Evolutionary conservation across 2,329 filamentous ascomycete species (phyloP).

Genomic region (Cladosporium sp.): DNA sequence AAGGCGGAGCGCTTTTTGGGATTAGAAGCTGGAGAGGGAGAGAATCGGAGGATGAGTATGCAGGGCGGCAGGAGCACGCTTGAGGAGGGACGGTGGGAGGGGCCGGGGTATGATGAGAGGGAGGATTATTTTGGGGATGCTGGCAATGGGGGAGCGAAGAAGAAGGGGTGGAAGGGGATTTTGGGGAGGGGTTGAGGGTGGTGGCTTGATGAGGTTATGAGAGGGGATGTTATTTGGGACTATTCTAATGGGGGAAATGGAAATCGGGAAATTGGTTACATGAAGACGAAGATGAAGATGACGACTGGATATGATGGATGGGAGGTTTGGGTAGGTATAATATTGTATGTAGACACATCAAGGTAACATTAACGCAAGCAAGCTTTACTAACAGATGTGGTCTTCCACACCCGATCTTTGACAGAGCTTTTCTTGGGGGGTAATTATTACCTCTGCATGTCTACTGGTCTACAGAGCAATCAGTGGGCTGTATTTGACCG

Average conservation of each 20-base stretch:
- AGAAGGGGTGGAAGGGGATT: slow-evolving; percentile 32
- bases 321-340: background rate
- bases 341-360: background rate
- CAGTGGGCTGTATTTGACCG: no score
- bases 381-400: background rate
- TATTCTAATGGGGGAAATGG: no score
- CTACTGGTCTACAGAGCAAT: no score
- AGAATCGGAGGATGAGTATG: slow-evolving; percentile 19
- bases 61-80: slow-evolving; percentile 17
- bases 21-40: slow-evolving; percentile 24
- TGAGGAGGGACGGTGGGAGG: slow-evolving; percentile 21
- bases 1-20: slow-evolving; percentile 38
- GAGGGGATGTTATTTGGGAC: no score
- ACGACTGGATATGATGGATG: background rate
- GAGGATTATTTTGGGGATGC: slow-evolving; percentile 5
- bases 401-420: no score
- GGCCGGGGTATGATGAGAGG: slow-evolving; percentile 31
- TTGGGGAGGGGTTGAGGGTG: background rate
- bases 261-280: background rate
- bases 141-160: slow-evolving; percentile 4
- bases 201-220: background rate
- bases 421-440: no score
- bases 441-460: no score
- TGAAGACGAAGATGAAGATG: background rate
- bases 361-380: background rate